Evolutionary conservation across 2,329 filamentous ascomycete species (phyloP), one percentile per base, ranked within the genome.

Genomic region (Xylariaceae sp.): DNA sequence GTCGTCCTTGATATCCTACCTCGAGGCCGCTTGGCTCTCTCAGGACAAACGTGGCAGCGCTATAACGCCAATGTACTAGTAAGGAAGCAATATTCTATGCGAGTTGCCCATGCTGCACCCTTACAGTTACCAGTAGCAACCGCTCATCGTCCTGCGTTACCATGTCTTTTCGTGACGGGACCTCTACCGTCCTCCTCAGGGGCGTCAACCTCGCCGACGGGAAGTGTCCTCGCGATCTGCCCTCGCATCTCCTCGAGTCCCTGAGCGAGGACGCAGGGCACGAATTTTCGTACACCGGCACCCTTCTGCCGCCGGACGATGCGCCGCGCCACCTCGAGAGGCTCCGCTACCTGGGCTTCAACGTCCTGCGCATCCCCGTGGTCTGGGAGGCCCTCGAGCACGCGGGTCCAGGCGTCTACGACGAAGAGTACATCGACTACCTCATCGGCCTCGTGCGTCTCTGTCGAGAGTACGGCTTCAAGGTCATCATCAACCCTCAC

Each of bases 331-430:
- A 48, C 32, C 35, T 49, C 3, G 12, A 24, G 8, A 37, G 38
- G 27, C 36, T 50, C 15, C 45, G 43, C 1, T 41, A 40, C 24
- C 23, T 44, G 3, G 46, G 46, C 8, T 47, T 44, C 40, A 49
- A 48, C 26, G 35, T 43, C 14, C 16, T 50, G 12, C 43, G 46
- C 11, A 5, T 48, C 9, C 39, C 43, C 3, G 45, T 50, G 4
- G 35, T 39, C 22, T 49, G 45, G 47, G 46, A 48, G 25, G 45
- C 41, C 9, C 37, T 49, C 17, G 47, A 50, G 31, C 46, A 50
- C 25, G 40, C 25, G 0, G 47, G 47, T 1, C 47, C 47, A 1
- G 47, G 43, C 3, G 31, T 41, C 16, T 50, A 50, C 30, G 47
- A 49, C 16, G 43, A 50, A 5, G 38, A 40, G 16, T 50, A 49